A percentile compares a stretch with the other conserved stretches of the same genome.
These are phyloP conservation scores for Podospora bellae-mahoneyi DNA, from an alignment of 495 filamentous ascomycete species.

Conservation along the genomic window DNA sequence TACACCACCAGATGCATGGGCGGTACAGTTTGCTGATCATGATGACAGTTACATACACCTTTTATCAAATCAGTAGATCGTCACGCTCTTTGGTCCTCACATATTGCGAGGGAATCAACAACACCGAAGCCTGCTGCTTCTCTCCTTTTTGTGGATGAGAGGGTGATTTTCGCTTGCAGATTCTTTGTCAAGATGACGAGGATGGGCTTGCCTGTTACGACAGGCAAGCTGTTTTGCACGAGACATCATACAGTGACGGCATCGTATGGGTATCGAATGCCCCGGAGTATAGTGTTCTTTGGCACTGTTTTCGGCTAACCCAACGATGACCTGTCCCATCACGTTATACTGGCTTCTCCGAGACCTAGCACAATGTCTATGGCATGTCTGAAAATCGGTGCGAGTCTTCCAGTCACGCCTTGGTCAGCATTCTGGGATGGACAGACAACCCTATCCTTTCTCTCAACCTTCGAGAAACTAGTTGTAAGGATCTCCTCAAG, in stretches of 20 bases:
- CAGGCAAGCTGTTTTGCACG: too few relatives aligned
- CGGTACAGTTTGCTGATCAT: background rate
- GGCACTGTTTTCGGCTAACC: background rate
- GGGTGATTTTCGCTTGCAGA: too few relatives aligned
- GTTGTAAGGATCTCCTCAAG: background rate
- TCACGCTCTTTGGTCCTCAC: too few relatives aligned
- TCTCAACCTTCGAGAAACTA: slow-evolving; percentile 1
- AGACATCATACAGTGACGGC: too few relatives aligned
- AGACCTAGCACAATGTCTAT: background rate
- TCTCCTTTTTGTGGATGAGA: too few relatives aligned
- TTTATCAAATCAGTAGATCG: too few relatives aligned
- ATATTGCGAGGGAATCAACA: too few relatives aligned
- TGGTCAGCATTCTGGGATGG: background rate
- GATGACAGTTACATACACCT: background rate
- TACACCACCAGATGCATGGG: background rate
- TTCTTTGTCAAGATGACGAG: too few relatives aligned
- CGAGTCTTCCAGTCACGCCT: background rate
- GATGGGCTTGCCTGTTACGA: too few relatives aligned
- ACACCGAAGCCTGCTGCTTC: too few relatives aligned
- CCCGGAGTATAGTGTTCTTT: background rate
- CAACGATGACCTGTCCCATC: background rate
- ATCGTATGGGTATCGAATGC: too few relatives aligned
- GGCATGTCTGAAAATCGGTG: background rate
- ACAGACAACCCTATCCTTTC: background rate
- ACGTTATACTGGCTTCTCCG: background rate